phyloP scores from a whole-genome alignment of 1,139 yeast genomes.

The Zygoascus sp. region DNA sequence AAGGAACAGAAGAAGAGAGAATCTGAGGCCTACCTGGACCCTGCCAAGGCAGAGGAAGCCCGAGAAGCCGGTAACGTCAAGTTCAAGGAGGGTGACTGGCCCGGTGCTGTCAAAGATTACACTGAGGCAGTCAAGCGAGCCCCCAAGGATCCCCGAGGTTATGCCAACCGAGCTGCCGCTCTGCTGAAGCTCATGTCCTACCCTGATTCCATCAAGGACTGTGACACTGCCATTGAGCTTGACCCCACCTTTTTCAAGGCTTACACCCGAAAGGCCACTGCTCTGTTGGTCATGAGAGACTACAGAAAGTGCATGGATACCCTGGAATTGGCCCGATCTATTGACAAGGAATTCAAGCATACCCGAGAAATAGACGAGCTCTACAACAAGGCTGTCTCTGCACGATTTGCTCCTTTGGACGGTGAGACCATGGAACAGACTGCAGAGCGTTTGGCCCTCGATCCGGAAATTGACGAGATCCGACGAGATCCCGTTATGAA shows the following conservation, averaged over 20 bases:
- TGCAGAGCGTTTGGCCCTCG: slow-evolving; percentile 82
- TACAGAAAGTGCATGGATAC: slow-evolving; percentile 80
- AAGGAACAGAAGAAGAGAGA: slow-evolving; percentile 77
- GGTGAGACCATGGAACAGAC: slow-evolving; percentile 97
- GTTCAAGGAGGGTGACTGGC: slow-evolving; percentile 94
- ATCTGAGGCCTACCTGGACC: slow-evolving; percentile 73
- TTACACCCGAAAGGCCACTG: slow-evolving; percentile 93
- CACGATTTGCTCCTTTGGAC: slow-evolving; percentile 73
- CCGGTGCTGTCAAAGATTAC: slow-evolving; percentile 90
- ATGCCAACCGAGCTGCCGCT: slow-evolving; percentile 97
- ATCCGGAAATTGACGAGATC: slow-evolving; percentile 88
- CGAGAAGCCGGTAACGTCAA: slow-evolving; percentile 86
- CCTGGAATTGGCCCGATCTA: slow-evolving; percentile 67
- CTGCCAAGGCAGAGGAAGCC: slow-evolving; percentile 93
- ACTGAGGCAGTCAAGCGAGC: slow-evolving; percentile 94
- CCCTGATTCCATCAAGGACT: slow-evolving; percentile 94
- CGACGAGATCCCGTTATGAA: slow-evolving; percentile 98
- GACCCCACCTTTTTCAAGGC: slow-evolving; percentile 93
- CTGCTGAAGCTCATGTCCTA: slow-evolving; percentile 89
- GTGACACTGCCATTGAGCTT: slow-evolving; percentile 80
- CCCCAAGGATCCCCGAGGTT: slow-evolving; percentile 95
- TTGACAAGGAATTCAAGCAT: slow-evolving; percentile 64
- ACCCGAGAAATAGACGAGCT: slow-evolving; percentile 77
- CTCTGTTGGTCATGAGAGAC: slow-evolving; percentile 87
- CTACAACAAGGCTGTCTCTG: slow-evolving; percentile 68